Percentiles rank a stretch among this genome's conserved stretches.
Evolutionary conservation across 345 rosid species (phyloP).

Genomic region (Syzygium oleosum): DNA sequence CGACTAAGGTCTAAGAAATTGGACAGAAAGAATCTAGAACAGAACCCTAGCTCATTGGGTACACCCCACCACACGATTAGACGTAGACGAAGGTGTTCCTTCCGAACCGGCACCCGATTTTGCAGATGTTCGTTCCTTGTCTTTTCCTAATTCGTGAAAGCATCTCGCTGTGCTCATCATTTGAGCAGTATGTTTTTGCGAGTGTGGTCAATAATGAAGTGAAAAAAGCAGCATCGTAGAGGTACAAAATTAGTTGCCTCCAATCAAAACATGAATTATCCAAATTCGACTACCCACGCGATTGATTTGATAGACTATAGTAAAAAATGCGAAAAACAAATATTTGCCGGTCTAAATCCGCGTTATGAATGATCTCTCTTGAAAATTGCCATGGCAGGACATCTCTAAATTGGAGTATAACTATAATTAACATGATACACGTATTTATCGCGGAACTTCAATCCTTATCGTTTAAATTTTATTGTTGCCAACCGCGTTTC

Average conservation of each 20-base stretch:
- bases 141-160: not conserved
- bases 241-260: not conserved
- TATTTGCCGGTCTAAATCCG: not conserved
- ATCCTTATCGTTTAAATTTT: not conserved
- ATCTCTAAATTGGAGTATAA: not conserved
- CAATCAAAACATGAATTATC: not conserved
- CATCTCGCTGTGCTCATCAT: not conserved
- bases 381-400: not conserved
- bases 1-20: not conserved
- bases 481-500: not conserved
- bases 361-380: fast-evolving
- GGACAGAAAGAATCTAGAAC: not conserved
- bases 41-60: not conserved
- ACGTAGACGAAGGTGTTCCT: too few species aligned
- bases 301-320: too few species aligned
- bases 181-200: not conserved
- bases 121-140: not conserved
- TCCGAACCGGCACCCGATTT: not conserved
- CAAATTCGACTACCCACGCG: not conserved
- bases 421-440: not conserved
- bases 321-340: not conserved
- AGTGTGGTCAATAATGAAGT: not conserved
- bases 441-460: too few species aligned
- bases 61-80: not conserved
- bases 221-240: not conserved